Conservation (phyloP, 306 rosid genomes). For the Herpetospermum pedunculosum region DNA sequence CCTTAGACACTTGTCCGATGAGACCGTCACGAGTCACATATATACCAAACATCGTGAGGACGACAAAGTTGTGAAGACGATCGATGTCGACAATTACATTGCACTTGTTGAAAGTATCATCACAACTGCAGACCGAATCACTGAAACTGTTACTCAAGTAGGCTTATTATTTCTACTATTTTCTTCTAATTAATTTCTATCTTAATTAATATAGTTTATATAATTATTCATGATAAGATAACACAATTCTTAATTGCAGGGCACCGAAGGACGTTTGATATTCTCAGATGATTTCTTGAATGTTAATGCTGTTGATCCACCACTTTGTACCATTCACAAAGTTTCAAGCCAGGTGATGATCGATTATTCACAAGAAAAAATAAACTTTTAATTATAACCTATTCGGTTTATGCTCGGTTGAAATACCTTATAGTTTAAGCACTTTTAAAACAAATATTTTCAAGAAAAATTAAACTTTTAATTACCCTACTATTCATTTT, state of each 20-base stretch:
- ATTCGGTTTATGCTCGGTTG: no score
- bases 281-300: neutral
- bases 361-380: no score
- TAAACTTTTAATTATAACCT: no score
- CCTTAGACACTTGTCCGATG: neutral
- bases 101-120: neutral
- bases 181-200: neutral
- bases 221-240: no score
- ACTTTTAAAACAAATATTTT: no score
- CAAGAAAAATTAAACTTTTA: no score
- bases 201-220: neutral
- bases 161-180: neutral
- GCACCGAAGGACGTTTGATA: neutral
- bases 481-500: no score
- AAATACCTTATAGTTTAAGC: no score
- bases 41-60: constrained; percentile 2
- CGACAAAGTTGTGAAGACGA: neutral
- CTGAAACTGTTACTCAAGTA: neutral
- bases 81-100: neutral
- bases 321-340: neutral
- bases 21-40: neutral
- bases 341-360: neutral
- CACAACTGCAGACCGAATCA: neutral
- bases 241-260: no score
- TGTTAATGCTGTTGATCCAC: neutral